Conservation (phyloP, 805 yeast species). For the Monosporozyma unispora region DNA sequence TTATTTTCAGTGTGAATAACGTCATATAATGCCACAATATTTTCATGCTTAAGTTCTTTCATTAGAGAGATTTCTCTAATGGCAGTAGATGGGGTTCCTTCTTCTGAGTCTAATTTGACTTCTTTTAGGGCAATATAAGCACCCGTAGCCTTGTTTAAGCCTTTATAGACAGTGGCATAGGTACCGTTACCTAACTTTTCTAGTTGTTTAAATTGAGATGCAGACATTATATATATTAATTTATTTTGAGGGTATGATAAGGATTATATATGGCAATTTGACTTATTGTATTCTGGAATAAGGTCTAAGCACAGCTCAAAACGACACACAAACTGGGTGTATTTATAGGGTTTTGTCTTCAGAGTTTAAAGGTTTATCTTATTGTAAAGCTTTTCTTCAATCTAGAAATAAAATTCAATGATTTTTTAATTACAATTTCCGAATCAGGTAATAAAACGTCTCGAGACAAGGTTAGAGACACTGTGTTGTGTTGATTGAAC, state of each 20-base stretch:
- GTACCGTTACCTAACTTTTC: constrained; percentile 52
- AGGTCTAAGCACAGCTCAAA: background rate
- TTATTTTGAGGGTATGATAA: background rate
- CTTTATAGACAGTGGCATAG: constrained; percentile 96
- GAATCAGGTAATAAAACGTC: background rate
- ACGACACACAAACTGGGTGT: background rate
- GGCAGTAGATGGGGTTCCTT: constrained; percentile 98
- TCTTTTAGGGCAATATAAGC: constrained; percentile 94
- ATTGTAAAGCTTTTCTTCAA: background rate
- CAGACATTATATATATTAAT: constrained; percentile 8
- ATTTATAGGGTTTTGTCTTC: background rate
- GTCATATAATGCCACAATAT: constrained; percentile 84
- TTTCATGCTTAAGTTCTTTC: constrained; percentile 89
- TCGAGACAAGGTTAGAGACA: background rate
- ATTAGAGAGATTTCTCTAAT: constrained; percentile 90
- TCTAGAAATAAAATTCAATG: background rate
- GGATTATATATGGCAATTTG: no score
- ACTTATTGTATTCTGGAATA: background rate
- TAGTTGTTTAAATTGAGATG: constrained; percentile 30
- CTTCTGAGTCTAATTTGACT: constrained; percentile 92
- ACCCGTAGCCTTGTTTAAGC: constrained; percentile 83
- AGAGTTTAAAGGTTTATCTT: background rate
- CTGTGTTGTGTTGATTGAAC: no score
- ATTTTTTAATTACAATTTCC: background rate
- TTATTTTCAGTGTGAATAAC: constrained; percentile 95